Base-by-base conservation (phyloP, 2,329 filamentous ascomycete genomes). In the Diaporthe destruens region DNA sequence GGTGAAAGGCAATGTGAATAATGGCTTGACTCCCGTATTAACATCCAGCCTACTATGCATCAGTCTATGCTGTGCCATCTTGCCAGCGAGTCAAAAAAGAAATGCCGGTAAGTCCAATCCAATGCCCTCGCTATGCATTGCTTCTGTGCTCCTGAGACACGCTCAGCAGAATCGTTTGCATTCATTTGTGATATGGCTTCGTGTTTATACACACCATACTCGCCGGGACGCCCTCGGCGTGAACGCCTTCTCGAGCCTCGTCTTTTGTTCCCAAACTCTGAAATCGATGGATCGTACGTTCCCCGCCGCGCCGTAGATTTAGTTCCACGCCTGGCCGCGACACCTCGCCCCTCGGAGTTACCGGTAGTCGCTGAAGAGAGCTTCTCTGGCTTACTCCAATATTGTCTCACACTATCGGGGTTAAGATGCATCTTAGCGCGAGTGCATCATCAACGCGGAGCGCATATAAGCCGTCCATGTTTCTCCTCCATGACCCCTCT, bases 311-410 rank as follows among this genome's bases (percentile, higher is more conserved):
- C 11, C 61, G 20, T 44, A 34, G 61, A 32, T 9, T 49, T 65
- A 51, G 44, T 65, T 44, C 32, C 20, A 47, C 8, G 42, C 42
- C 7, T 14, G 7, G 7, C 23, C 6, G 20, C 20, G 18, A 6
- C 44, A 51, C 20, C 44, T 65, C 61, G 61, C 61, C 32, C 36
- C 14, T 65, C 61, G 61, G 61, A 51, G 44, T 65, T 65, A n/a
- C n/a, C n/a, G n/a, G n/a, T n/a, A 65, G 44, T 51, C 23, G 44
- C 20, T 18, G 6, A 51, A 25, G 29, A 49, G 18, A 36, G 25
- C 42, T 49, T 12, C 44, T 29, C 29, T 39, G 34, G 44, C 61
- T 51, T 36, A 51, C 36, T 39, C 36, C 36, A 39, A 39, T 9
- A 39, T 39, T 39, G 36, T 39, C 11, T 39, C 36, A 12, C 36